Evolutionary conservation across 2,329 filamentous ascomycete genomes (phyloP).

Genomic region (Magnaporthales sp.): DNA sequence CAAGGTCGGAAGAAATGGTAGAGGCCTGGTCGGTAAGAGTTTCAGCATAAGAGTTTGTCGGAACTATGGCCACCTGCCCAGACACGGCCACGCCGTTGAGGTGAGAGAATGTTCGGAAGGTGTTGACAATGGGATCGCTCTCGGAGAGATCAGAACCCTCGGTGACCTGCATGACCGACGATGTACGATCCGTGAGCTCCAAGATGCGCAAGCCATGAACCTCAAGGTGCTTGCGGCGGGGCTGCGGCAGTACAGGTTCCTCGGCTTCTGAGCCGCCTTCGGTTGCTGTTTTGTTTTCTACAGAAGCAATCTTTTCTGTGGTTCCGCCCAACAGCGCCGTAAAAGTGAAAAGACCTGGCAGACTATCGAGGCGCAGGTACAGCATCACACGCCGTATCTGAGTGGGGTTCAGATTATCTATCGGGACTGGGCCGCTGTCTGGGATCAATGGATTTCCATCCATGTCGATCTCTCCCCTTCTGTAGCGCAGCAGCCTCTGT

Average conservation of each 20-base stretch:
- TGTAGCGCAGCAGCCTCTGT: constrained; percentile 46
- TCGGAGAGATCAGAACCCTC: constrained; percentile 65
- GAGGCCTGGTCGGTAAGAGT: constrained; percentile 63
- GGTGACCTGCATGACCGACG: constrained; percentile 89
- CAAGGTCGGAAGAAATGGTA: constrained; percentile 61
- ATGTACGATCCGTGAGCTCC: constrained; percentile 84
- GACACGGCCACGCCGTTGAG: constrained; percentile 77
- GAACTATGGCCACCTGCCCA: constrained; percentile 72
- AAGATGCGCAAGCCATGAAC: constrained; percentile 80
- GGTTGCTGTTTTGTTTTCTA: not conserved
- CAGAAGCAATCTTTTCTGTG: constrained; percentile 7
- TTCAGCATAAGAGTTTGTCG: constrained; percentile 69
- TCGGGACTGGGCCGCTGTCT: constrained; percentile 13
- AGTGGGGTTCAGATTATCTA: constrained; percentile 24
- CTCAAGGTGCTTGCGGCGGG: constrained; percentile 45
- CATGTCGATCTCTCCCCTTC: constrained; percentile 86
- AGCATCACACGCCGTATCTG: constrained; percentile 61
- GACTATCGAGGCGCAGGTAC: constrained; percentile 75
- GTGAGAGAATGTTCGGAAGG: constrained; percentile 80
- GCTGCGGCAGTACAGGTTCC: constrained; percentile 10
- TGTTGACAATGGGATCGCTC: constrained; percentile 77
- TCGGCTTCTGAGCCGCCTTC: not conserved
- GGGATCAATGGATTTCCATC: constrained; percentile 29
- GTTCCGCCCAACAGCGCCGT: constrained; percentile 62
- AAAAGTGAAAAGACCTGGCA: constrained; percentile 74